These are phyloP conservation scores for Capsella rubella DNA, from an alignment of 441 rosid species.

Conservation along the genomic window DNA sequence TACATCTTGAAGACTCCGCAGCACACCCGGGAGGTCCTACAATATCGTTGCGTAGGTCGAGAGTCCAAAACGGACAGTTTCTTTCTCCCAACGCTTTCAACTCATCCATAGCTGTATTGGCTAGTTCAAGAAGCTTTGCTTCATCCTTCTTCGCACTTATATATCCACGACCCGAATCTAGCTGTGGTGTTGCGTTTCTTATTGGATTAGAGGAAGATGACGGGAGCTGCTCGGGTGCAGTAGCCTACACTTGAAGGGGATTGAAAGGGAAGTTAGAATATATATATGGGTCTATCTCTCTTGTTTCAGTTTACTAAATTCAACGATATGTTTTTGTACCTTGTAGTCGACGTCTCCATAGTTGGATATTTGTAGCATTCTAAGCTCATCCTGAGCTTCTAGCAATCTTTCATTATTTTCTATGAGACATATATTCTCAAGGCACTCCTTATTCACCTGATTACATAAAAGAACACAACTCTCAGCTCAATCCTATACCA, in stretches of 20 bases:
- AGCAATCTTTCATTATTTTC: slow-evolving; percentile 50
- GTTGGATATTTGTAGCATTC: slow-evolving; percentile 35
- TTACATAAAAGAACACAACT: neutral
- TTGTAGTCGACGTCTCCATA: slow-evolving; percentile 40
- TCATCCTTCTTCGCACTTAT: neutral
- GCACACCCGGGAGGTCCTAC: slow-evolving; percentile 44
- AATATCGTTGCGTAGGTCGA: slow-evolving; percentile 24
- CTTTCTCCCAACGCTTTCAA: slow-evolving; percentile 46
- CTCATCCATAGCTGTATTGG: slow-evolving; percentile 50
- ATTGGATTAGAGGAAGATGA: neutral
- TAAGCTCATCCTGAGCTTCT: slow-evolving; percentile 47
- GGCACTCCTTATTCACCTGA: slow-evolving; percentile 53
- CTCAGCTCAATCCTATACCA: neutral
- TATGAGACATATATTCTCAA: slow-evolving; percentile 44
- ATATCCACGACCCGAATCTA: slow-evolving; percentile 39
- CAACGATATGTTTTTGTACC: slow-evolving; percentile 46
- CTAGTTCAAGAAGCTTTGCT: slow-evolving; percentile 37
- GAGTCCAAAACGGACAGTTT: slow-evolving; percentile 48
- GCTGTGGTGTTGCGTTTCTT: slow-evolving; percentile 28
- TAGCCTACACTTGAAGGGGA: slow-evolving; percentile 14
- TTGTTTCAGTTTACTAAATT: slow-evolving; percentile 49
- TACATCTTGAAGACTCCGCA: slow-evolving; percentile 55
- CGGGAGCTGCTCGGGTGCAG: neutral
- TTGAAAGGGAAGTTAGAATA: slow-evolving; percentile 30
- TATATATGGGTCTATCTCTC: slow-evolving; percentile 39